Conservation (phyloP, 345 rosid species). For the Brassica incana region DNA sequence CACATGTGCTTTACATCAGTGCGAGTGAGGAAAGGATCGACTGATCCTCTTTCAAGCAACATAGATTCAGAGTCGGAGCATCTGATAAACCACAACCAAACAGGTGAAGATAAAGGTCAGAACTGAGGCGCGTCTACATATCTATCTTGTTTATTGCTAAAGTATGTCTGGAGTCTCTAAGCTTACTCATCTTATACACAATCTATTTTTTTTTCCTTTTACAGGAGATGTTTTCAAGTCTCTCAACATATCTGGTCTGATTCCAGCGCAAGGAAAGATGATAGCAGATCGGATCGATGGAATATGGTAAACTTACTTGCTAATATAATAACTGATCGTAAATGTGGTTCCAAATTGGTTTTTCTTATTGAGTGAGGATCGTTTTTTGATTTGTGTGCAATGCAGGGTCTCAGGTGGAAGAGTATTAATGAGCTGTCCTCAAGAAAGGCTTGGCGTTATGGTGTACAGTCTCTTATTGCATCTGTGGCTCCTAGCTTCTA, state of each 20-base stretch:
- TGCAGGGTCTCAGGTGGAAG: constrained; percentile 87
- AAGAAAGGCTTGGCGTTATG: constrained; percentile 77
- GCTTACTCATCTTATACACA: constrained; percentile 5
- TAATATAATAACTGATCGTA: background rate
- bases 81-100: constrained; percentile 55
- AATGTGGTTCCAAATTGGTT: background rate
- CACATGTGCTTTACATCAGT: constrained; percentile 71
- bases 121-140: constrained; percentile 23
- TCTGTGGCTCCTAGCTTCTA: constrained; percentile 72
- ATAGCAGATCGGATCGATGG: constrained; percentile 88
- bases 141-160: constrained; percentile 8
- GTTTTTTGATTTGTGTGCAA: constrained; percentile 16
- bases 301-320: constrained; percentile 57
- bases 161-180: background rate
- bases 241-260: constrained; percentile 77
- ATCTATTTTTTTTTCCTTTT: constrained; percentile 1
- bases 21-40: constrained; percentile 78
- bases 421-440: constrained; percentile 72
- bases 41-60: constrained; percentile 76
- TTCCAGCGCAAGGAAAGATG: constrained; percentile 85
- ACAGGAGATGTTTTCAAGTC: constrained; percentile 89
- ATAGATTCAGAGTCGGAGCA: constrained; percentile 67
- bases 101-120: constrained; percentile 82
- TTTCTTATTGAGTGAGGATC: background rate
- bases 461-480: constrained; percentile 77